Conservation (phyloP, 441 rosid genomes). For the Manihot esculenta region DNA sequence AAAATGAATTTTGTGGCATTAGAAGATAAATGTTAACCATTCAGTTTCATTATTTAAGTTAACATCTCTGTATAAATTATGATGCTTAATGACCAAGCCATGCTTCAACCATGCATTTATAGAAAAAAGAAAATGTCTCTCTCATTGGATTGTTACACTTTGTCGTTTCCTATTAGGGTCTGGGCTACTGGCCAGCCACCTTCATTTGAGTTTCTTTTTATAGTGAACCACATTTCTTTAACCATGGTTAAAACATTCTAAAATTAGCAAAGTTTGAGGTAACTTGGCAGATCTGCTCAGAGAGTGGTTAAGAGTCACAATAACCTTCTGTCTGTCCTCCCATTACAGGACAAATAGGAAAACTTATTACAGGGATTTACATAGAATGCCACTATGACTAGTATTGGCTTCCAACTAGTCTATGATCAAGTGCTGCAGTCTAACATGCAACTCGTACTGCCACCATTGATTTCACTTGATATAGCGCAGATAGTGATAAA, state of each 20-base stretch:
- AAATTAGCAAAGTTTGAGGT: conserved; percentile 34
- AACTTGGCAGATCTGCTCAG: conserved; percentile 39
- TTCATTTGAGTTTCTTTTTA: conserved; percentile 7
- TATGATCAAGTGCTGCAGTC: neutral
- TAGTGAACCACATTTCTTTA: conserved; percentile 24
- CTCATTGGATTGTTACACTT: conserved; percentile 31
- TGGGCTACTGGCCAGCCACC: conserved; percentile 12
- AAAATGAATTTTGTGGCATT: conserved; percentile 1
- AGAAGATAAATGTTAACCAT: neutral
- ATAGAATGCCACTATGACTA: conserved; percentile 15
- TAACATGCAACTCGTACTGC: neutral
- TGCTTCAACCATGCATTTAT: conserved; percentile 12
- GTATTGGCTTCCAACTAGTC: neutral
- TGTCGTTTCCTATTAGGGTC: conserved; percentile 37
- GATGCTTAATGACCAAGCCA: conserved; percentile 4
- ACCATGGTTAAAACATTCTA: conserved; percentile 25
- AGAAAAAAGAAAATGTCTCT: conserved; percentile 5
- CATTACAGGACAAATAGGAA: conserved; percentile 21
- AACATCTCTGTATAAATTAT: too few species aligned
- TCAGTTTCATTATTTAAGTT: neutral
- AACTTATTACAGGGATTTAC: conserved; percentile 20
- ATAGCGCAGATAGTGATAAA: too few species aligned
- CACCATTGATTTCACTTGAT: neutral
- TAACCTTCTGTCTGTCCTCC: conserved; percentile 36
- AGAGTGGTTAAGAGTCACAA: conserved; percentile 49